phyloP scores from a whole-genome alignment of 805 yeast genomes.

The Saccharomycopsis javanensis region DNA sequence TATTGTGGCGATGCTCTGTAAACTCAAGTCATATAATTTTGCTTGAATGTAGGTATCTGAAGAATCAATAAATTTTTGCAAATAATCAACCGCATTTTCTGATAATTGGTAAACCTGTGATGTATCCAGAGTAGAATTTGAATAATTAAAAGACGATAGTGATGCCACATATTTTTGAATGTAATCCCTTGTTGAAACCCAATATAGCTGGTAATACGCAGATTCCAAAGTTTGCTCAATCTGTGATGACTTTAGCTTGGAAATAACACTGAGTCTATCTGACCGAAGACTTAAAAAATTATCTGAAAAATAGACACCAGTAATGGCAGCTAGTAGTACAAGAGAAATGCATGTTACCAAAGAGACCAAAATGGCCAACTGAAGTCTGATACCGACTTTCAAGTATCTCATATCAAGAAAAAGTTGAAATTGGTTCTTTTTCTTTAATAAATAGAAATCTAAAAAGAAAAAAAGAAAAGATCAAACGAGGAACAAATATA shows the following conservation, averaged over 20 bases:
- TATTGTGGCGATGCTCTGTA: constrained; percentile 37
- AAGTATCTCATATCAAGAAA: constrained; percentile 2
- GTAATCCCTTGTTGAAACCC: constrained; percentile 52
- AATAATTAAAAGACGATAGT: neutral
- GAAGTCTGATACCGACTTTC: constrained; percentile 58
- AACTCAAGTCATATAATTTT: constrained; percentile 53
- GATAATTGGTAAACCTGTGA: constrained; percentile 40
- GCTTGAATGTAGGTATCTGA: constrained; percentile 57
- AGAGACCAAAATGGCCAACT: constrained; percentile 61
- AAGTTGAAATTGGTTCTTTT: neutral
- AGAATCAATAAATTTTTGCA: constrained; percentile 55
- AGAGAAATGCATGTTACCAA: constrained; percentile 62
- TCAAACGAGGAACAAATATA: neutral
- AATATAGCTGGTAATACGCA: constrained; percentile 57
- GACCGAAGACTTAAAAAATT: constrained; percentile 54
- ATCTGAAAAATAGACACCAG: constrained; percentile 63
- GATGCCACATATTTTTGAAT: constrained; percentile 36
- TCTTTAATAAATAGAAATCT: neutral
- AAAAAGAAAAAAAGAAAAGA: neutral
- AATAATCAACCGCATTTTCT: constrained; percentile 33
- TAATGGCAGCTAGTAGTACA: constrained; percentile 61
- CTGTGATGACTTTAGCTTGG: constrained; percentile 75
- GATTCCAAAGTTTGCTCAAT: constrained; percentile 56
- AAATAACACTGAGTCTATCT: constrained; percentile 65
- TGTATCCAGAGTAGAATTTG: constrained; percentile 52